Percentiles rank a stretch among this genome's conserved stretches.
Evolutionary conservation across 2,329 filamentous ascomycete genomes (phyloP).

Genomic region (Niveomyces coronatus): DNA sequence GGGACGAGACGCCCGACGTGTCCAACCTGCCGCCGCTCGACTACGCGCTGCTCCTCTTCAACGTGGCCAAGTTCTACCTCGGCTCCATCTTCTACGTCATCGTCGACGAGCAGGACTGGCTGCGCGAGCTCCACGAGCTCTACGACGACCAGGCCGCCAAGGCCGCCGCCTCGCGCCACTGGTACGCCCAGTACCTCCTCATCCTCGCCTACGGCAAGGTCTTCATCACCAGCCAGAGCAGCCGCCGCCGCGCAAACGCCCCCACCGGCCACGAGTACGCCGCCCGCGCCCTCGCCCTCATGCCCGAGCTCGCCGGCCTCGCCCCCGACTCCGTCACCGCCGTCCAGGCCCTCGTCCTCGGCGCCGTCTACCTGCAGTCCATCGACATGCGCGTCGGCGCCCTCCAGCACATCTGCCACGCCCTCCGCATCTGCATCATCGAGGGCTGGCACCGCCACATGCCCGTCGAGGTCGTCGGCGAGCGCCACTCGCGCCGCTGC

Average conservation of each 20-base stretch:
- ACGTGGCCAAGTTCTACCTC: constrained; percentile 17
- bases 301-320: constrained; percentile 26
- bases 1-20: constrained; percentile 16
- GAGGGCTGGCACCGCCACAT: constrained; percentile 21
- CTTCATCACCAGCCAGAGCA: constrained; percentile 17
- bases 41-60: constrained; percentile 16
- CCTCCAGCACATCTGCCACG: constrained; percentile 25
- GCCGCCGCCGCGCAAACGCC: constrained; percentile 18
- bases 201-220: constrained; percentile 24
- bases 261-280: constrained; percentile 29
- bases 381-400: constrained; percentile 25
- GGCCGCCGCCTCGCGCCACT: constrained; percentile 14
- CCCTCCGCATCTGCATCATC: constrained; percentile 22
- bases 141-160: constrained; percentile 15
- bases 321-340: constrained; percentile 19
- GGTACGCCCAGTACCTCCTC: constrained; percentile 23
- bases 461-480: constrained; percentile 15
- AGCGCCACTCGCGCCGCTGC: constrained; percentile 17
- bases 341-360: constrained; percentile 22
- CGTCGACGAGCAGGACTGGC: constrained; percentile 15
- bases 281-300: constrained; percentile 25
- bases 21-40: constrained; percentile 18
- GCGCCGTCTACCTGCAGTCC: constrained; percentile 24
- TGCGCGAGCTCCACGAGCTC: constrained; percentile 14
- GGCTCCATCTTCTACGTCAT: constrained; percentile 16